phyloP scores from a whole-genome alignment of 176 grass and related monocot genomes.

The Alopecurus myosuroides region DNA sequence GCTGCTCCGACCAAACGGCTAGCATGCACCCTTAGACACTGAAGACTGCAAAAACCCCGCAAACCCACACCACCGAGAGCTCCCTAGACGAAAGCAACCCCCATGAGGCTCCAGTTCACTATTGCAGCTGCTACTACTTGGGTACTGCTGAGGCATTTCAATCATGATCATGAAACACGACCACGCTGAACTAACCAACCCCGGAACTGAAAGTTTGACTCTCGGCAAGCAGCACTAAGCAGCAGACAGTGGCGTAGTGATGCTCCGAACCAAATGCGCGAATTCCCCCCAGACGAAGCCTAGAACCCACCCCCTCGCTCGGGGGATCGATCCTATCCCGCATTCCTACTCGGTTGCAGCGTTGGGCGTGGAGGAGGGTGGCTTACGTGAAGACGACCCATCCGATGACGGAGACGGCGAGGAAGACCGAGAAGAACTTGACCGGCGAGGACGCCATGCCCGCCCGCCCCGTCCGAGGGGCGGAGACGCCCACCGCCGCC shows the following conservation, averaged over 20 bases:
- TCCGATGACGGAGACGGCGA: constrained; percentile 72
- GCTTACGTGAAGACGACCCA: constrained; percentile 96
- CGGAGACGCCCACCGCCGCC: too few relatives aligned
- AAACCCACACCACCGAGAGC: constrained; percentile 4
- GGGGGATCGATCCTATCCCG: neutral
- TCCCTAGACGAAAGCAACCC: neutral
- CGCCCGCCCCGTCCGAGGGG: neutral
- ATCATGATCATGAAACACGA: neutral
- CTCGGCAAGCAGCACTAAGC: neutral
- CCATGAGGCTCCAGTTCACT: neutral
- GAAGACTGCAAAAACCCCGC: neutral
- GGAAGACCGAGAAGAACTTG: constrained; percentile 94
- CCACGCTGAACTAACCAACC: neutral
- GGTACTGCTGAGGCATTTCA: neutral
- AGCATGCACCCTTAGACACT: neutral
- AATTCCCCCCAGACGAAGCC: neutral
- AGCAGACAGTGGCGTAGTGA: neutral
- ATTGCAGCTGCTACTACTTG: neutral
- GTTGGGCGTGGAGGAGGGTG: neutral
- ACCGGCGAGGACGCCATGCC: constrained; percentile 96
- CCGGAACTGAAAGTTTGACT: neutral
- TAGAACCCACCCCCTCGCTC: neutral
- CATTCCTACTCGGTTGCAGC: neutral
- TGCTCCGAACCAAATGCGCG: neutral
- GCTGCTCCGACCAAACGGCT: neutral